Evolutionary conservation across 2,329 filamentous ascomycete genomes (phyloP).

Genomic region (Monilinia fructigena): DNA sequence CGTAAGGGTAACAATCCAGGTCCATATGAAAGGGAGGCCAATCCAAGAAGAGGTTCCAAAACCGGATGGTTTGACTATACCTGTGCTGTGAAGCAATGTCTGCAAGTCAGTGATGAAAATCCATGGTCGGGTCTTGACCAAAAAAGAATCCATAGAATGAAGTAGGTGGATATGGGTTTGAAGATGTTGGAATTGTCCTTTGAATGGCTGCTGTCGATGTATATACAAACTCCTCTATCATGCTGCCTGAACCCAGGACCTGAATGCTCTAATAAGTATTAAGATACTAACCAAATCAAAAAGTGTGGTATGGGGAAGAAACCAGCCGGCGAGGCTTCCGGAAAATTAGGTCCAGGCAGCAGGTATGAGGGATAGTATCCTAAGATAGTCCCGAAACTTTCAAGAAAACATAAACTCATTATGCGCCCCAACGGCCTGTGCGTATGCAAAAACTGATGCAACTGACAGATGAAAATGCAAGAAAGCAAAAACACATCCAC

Average conservation of each 20-base stretch:
- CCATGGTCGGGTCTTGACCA: slow-evolving; percentile 25
- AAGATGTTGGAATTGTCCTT: slow-evolving; percentile 26
- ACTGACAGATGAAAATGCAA: slow-evolving; percentile 32
- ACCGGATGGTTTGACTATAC: slow-evolving; percentile 22
- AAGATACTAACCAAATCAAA: slow-evolving; percentile 32
- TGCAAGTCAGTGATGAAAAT: slow-evolving; percentile 20
- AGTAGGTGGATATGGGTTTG: slow-evolving; percentile 12
- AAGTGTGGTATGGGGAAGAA: slow-evolving; percentile 24
- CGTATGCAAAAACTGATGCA: slow-evolving; percentile 40
- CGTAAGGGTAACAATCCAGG: slow-evolving; percentile 15
- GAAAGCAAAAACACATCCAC: slow-evolving; percentile 29
- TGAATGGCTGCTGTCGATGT: slow-evolving; percentile 27
- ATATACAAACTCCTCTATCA: slow-evolving; percentile 32
- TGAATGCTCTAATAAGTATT: slow-evolving; percentile 28
- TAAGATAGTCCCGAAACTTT: slow-evolving; percentile 29
- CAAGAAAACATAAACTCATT: slow-evolving; percentile 30
- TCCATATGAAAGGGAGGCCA: slow-evolving; percentile 14
- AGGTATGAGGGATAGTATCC: slow-evolving; percentile 35
- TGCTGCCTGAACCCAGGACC: slow-evolving; percentile 33
- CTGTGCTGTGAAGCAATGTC: slow-evolving; percentile 19
- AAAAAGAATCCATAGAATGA: slow-evolving; percentile 16
- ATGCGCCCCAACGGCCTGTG: slow-evolving; percentile 37
- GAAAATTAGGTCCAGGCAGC: slow-evolving; percentile 38
- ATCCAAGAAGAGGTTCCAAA: slow-evolving; percentile 17
- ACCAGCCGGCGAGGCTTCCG: slow-evolving; percentile 27